Evolutionary conservation across 495 filamentous ascomycete genomes (phyloP).

Genomic region (Penicillium waksmanii): DNA sequence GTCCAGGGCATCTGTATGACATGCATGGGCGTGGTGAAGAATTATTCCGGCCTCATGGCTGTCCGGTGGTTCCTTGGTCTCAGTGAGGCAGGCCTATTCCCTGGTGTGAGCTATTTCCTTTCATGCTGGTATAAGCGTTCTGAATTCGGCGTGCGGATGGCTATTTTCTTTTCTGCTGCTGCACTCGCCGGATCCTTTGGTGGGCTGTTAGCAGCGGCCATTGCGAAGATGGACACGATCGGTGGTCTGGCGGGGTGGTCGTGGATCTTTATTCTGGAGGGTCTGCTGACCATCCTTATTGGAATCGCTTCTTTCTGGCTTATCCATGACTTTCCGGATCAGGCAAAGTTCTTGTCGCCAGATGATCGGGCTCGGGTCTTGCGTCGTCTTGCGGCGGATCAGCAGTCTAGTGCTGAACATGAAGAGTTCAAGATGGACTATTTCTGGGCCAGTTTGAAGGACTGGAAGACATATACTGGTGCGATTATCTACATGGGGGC

Average conservation of each 20-base stretch:
- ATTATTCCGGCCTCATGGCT: constrained; percentile 78
- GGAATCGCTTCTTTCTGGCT: constrained; percentile 79
- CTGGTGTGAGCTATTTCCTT: constrained; percentile 86
- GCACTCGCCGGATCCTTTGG: constrained; percentile 86
- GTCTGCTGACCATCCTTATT: constrained; percentile 73
- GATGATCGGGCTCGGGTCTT: constrained; percentile 75
- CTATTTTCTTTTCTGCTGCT: constrained; percentile 91
- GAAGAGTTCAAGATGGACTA: constrained; percentile 79
- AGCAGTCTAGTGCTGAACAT: constrained; percentile 77
- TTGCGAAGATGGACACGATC: constrained; percentile 69
- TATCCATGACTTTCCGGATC: constrained; percentile 87
- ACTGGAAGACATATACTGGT: constrained; percentile 86
- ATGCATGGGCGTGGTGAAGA: constrained; percentile 79
- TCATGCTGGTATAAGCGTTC: constrained; percentile 84
- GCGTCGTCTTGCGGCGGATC: constrained; percentile 70
- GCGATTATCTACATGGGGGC: constrained; percentile 80
- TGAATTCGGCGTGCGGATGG: constrained; percentile 77
- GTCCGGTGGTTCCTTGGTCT: constrained; percentile 87
- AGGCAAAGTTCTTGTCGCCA: constrained; percentile 74
- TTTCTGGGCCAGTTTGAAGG: constrained; percentile 73
- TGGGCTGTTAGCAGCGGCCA: constrained; percentile 47
- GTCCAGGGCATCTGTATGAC: constrained; percentile 79
- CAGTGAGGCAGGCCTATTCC: constrained; percentile 82
- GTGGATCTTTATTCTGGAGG: constrained; percentile 81
- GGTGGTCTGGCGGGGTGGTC: constrained; percentile 72